Percentiles rank a stretch among this genome's conserved stretches.
Conservation (phyloP, 129 eudicot species). For the Pseudognaphalium luteoalbum region DNA sequence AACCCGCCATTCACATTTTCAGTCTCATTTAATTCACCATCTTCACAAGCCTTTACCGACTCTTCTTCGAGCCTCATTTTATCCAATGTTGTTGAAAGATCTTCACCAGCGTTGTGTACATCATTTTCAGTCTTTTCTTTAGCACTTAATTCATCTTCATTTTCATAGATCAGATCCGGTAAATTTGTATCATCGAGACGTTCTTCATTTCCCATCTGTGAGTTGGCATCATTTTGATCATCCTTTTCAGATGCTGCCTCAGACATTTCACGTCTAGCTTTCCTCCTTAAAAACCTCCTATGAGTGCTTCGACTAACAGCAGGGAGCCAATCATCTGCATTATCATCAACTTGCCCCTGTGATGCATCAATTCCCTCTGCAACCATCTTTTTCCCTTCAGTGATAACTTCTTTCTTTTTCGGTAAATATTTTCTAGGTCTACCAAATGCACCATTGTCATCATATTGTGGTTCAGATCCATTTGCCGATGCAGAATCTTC, state of each 20-base stretch:
- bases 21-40: conserved; percentile 35
- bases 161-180: conserved; percentile 40
- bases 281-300: conserved; percentile 78
- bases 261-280: conserved; percentile 78
- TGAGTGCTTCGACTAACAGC: conserved; percentile 98
- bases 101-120: conserved; percentile 34
- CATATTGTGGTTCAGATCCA: conserved; percentile 43
- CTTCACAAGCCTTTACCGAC: conserved; percentile 23
- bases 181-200: conserved; percentile 38
- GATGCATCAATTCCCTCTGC: conserved; percentile 91
- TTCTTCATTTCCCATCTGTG: conserved; percentile 31
- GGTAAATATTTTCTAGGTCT: conserved; percentile 48
- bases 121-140: conserved; percentile 17
- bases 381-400: conserved; percentile 85
- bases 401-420: conserved; percentile 62
- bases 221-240: conserved; percentile 34
- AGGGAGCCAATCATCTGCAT: conserved; percentile 78
- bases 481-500: conserved; percentile 50
- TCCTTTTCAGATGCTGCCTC: conserved; percentile 51
- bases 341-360: conserved; percentile 58
- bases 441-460: conserved; percentile 33
- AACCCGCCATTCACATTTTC: conserved; percentile 33
- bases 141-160: conserved; percentile 38
- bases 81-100: conserved; percentile 54
- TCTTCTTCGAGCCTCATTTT: conserved; percentile 77